Conservation (phyloP, 768 basidiomycete genomes). For the Rhodotorula toruloides region DNA sequence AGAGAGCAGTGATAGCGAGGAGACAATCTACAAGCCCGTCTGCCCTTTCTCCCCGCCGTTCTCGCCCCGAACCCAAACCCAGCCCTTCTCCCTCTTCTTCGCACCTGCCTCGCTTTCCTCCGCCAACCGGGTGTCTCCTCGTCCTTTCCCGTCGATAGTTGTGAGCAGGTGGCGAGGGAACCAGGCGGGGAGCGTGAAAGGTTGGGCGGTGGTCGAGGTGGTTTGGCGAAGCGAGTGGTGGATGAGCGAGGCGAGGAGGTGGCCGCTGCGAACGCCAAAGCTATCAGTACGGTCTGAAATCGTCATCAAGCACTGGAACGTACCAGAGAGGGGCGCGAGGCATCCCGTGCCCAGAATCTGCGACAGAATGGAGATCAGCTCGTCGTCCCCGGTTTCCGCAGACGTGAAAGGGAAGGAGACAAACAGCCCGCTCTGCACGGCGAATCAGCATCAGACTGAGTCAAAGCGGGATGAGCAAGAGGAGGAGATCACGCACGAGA, state of each 20-base stretch:
- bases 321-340: slow-evolving; percentile 31
- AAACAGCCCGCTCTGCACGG: no score
- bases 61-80: slow-evolving; percentile 18
- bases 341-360: slow-evolving; percentile 38
- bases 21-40: no score
- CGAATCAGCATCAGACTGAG: no score
- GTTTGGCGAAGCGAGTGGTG: background rate
- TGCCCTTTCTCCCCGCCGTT: no score
- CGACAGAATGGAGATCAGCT: no score
- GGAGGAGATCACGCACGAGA: background rate
- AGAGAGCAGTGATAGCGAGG: no score
- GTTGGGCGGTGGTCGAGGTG: background rate
- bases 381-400: no score
- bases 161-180: slow-evolving; percentile 24
- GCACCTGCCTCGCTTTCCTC: background rate
- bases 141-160: background rate
- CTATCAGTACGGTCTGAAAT: background rate
- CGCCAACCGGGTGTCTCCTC: background rate
- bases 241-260: slow-evolving; percentile 6
- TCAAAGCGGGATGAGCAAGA: no score
- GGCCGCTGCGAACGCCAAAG: slow-evolving; percentile 6
- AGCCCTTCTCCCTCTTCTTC: slow-evolving; percentile 2
- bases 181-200: background rate
- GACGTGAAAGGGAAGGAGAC: no score
- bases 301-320: background rate